Evolutionary conservation across 106 monocot species (phyloP), one percentile per base, ranked within the genome.

Genomic region (Agapanthus africanus): DNA sequence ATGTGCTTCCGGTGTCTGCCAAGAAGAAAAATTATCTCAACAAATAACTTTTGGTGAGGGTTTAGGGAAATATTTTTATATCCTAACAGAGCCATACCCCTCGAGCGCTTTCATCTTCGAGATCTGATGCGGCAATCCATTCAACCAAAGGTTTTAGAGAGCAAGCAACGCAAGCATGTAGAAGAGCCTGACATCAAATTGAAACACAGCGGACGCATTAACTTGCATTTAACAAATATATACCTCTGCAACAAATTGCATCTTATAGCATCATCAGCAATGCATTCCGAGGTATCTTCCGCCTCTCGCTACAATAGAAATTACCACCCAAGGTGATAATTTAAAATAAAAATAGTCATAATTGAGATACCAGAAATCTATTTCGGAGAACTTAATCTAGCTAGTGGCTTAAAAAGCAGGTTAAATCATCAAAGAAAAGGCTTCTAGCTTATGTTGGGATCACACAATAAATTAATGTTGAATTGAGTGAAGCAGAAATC

Each of bases 121-220:
- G 91, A 69, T 91, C 84, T 61, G 91, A 91, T 56, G 91, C 91
- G 10, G 87, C 83, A 77, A 91, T 79, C 91, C 91, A 87, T 67
- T 87, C 77, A 74, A 91, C 68, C 54, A 77, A 82, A 10, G 91
- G 87, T 56, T 44, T 81, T 36, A 81, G 66, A 59, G 84, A 91
- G 66, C 83, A 87, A 42, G 91, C 81, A 74, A 83, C 78, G 70
- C 81, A 84, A 6, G 91, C 87, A 82, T 91, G 91, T 50, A 91
- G 68, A 72, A 87, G 91, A 54, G 91, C 91, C 91, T 91, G 69
- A 15, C 21, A 71, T 34, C 56, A 30, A 41, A 28, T 2, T 33
- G n/a, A 21, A 27, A 22, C 38, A 18, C 11, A 62, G 4, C 0
- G 18, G 19, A 61, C 47, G 19, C 40, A 67, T 31, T 47, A 11